Conservation (phyloP, 257 asterid species). For the Galeopsis tetrahit region DNA sequence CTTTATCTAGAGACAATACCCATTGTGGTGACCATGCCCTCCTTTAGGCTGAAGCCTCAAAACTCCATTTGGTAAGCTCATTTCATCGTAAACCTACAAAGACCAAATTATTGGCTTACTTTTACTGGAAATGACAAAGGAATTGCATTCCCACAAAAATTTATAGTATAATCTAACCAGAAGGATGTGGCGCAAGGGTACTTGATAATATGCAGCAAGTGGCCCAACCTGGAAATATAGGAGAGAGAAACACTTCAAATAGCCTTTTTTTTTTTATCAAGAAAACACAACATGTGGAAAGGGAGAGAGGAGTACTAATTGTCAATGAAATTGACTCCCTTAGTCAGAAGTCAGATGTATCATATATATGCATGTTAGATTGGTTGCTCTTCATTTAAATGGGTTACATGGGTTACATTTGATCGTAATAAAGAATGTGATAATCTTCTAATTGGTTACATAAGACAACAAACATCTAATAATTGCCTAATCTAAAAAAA, state of each 20-base stretch:
- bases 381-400: slow-evolving; percentile 4
- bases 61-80: slow-evolving; percentile 95
- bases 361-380: slow-evolving; percentile 12
- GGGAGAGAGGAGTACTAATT: not conserved
- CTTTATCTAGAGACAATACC: slow-evolving; percentile 54
- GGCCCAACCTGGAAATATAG: slow-evolving; percentile 73
- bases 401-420: not conserved
- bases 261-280: not conserved
- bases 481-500: not conserved
- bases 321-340: slow-evolving; percentile 3
- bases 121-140: slow-evolving; percentile 1
- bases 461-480: slow-evolving; percentile 10
- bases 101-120: slow-evolving; percentile 18
- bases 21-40: slow-evolving; percentile 97
- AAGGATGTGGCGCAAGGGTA: slow-evolving; percentile 93
- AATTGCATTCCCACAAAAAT: not conserved
- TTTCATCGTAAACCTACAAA: slow-evolving; percentile 85
- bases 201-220: slow-evolving; percentile 95
- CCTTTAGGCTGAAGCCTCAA: slow-evolving; percentile 94
- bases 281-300: slow-evolving; percentile 17
- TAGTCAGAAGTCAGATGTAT: slow-evolving; percentile 1
- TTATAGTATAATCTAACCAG: slow-evolving; percentile 57
- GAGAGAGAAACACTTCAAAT: not conserved
- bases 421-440: not conserved
- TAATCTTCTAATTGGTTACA: not conserved